These are phyloP conservation scores for Herpetospermum pedunculosum DNA, from an alignment of 306 rosid species.

Conservation along the genomic window DNA sequence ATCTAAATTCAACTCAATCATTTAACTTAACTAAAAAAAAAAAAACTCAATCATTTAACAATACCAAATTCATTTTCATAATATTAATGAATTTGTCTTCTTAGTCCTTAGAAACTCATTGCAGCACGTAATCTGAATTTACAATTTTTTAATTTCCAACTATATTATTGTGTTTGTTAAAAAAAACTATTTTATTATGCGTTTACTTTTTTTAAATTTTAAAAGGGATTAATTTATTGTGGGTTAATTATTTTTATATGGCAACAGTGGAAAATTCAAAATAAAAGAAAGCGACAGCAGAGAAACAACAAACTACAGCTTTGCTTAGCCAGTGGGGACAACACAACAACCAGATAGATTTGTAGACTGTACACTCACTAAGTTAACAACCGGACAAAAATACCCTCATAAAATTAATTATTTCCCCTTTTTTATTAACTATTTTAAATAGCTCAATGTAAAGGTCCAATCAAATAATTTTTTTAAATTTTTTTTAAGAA, in stretches of 20 bases:
- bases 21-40: too few species aligned
- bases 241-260: background rate
- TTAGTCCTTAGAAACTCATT: background rate
- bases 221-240: background rate
- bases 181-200: background rate
- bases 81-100: background rate
- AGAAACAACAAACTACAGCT: slow-evolving; percentile 2
- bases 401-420: too few species aligned
- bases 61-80: background rate
- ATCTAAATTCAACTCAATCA: too few species aligned
- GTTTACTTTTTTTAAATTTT: background rate
- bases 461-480: too few species aligned
- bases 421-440: too few species aligned
- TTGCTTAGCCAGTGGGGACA: background rate
- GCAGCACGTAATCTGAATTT: background rate
- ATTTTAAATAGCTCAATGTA: too few species aligned
- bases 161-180: background rate
- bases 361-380: background rate
- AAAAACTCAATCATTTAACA: too few species aligned
- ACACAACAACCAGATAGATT: background rate
- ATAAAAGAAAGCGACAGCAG: background rate
- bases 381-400: background rate
- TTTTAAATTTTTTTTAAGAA: too few species aligned
- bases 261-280: background rate
- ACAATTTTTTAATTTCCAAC: background rate